These are phyloP conservation scores for Cucurbita argyrosperma DNA, from an alignment of 306 rosid species.

Conservation along the genomic window DNA sequence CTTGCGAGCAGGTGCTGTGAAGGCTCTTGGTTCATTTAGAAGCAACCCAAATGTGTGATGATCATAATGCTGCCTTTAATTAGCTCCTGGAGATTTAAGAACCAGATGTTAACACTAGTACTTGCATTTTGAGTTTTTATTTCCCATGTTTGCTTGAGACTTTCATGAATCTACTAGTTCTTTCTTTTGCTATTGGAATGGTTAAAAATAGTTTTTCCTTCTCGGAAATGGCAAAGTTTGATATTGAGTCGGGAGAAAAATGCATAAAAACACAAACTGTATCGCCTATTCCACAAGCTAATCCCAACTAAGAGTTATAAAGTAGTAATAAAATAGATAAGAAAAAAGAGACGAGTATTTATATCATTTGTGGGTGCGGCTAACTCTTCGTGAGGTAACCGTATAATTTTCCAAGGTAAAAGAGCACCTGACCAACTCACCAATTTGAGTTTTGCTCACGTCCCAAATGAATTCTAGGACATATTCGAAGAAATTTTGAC, in stretches of 20 bases:
- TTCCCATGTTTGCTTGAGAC: neutral
- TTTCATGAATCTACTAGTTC: neutral
- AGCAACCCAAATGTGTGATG: conserved; percentile 31
- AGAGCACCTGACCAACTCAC: no score
- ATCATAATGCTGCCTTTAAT: neutral
- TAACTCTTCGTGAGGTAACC: no score
- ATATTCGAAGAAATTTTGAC: no score
- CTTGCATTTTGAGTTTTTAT: neutral
- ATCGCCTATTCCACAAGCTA: no score
- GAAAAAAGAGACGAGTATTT: no score
- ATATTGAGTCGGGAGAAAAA: neutral
- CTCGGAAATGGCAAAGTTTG: neutral
- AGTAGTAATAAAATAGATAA: no score
- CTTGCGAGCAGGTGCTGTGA: conserved; percentile 71
- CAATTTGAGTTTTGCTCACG: no score
- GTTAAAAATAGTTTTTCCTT: neutral
- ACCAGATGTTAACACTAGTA: neutral
- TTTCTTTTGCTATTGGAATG: neutral
- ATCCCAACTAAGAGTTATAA: no score
- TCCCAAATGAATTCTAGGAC: no score
- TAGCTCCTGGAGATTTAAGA: neutral
- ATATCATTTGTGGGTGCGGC: no score
- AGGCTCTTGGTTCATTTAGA: conserved; percentile 92
- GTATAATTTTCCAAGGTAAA: no score
- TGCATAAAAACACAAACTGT: no score